These are phyloP conservation scores for Suillus decipiens DNA, from an alignment of 768 basidiomycete species.

Conservation along the genomic window DNA sequence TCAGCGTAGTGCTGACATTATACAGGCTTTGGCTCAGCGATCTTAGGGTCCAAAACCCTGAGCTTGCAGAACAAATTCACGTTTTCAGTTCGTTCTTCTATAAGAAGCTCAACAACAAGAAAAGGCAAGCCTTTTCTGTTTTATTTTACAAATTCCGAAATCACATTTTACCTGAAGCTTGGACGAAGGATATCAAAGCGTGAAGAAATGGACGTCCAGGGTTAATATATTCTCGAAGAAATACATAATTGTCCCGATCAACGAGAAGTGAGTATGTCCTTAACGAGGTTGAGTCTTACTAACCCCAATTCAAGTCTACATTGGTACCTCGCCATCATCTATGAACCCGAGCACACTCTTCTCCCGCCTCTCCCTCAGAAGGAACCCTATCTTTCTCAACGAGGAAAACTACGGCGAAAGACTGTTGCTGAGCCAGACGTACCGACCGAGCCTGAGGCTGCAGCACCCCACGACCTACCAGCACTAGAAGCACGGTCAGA, in stretches of 20 bases:
- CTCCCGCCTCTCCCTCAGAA: slow-evolving; percentile 46
- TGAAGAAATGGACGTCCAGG: slow-evolving; percentile 93
- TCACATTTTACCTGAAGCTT: slow-evolving; percentile 31
- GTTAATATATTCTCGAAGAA: slow-evolving; percentile 88
- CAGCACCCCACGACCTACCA: slow-evolving; percentile 8
- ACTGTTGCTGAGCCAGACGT: slow-evolving; percentile 7
- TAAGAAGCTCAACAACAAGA: slow-evolving; percentile 79
- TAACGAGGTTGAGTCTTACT: slow-evolving; percentile 2
- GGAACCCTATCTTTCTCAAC: slow-evolving; percentile 11
- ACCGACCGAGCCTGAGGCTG: slow-evolving; percentile 2
- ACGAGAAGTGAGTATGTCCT: slow-evolving; percentile 75
- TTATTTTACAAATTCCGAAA: not conserved
- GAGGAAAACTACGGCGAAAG: slow-evolving; percentile 8
- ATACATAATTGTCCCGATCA: slow-evolving; percentile 93
- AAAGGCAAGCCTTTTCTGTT: slow-evolving; percentile 44
- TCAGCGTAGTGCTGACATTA: slow-evolving; percentile 1
- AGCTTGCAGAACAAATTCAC: slow-evolving; percentile 72
- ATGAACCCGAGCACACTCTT: slow-evolving; percentile 68
- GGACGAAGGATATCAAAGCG: slow-evolving; percentile 76
- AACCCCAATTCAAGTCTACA: slow-evolving; percentile 61
- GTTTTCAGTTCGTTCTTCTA: slow-evolving; percentile 99
- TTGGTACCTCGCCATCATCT: slow-evolving; percentile 97
- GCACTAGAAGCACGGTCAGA: slow-evolving; percentile 9
- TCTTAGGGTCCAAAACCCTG: slow-evolving; percentile 54
- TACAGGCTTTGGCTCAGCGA: slow-evolving; percentile 69